phyloP scores from a whole-genome alignment of 768 basidiomycete genomes.

The Trametes cingulata region DNA sequence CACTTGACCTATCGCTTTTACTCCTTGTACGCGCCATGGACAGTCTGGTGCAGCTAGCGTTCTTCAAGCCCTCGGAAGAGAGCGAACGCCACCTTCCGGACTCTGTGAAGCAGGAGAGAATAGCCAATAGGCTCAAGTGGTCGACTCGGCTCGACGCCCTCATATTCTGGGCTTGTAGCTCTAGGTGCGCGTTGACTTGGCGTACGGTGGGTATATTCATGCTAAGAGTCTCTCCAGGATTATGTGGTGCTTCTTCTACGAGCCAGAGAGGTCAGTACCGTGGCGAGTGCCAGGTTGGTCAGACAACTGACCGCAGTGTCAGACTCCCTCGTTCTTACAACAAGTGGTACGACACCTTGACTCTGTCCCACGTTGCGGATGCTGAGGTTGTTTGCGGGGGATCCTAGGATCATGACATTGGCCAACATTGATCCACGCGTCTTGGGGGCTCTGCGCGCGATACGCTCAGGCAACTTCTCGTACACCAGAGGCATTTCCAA shows the following conservation, averaged over 20 bases:
- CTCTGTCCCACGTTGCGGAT: neutral
- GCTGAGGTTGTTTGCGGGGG: neutral
- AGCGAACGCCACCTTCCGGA: conserved; percentile 7
- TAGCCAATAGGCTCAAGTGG: conserved; percentile 32
- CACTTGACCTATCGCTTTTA: conserved; percentile 68
- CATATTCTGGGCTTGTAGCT: conserved; percentile 76
- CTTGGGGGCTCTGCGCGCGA: conserved; percentile 49
- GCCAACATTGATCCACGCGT: conserved; percentile 68
- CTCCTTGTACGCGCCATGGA: conserved; percentile 72
- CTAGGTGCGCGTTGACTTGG: conserved; percentile 51
- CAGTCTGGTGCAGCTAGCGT: conserved; percentile 51
- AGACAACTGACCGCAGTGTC: neutral
- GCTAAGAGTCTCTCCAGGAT: conserved; percentile 49
- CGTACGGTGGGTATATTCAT: too few species aligned
- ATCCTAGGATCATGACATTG: conserved; percentile 60
- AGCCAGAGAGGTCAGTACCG: conserved; percentile 58
- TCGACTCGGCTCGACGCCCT: conserved; percentile 59
- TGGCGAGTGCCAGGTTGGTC: neutral
- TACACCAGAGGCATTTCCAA: conserved; percentile 48
- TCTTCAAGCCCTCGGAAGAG: conserved; percentile 34
- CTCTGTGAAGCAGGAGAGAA: conserved; percentile 6
- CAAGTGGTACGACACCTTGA: conserved; percentile 48
- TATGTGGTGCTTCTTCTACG: conserved; percentile 89
- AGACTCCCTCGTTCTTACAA: conserved; percentile 68
- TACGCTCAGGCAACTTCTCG: conserved; percentile 60